phyloP scores from a whole-genome alignment of 202 grass and related monocot genomes.

The Setaria viridis region DNA sequence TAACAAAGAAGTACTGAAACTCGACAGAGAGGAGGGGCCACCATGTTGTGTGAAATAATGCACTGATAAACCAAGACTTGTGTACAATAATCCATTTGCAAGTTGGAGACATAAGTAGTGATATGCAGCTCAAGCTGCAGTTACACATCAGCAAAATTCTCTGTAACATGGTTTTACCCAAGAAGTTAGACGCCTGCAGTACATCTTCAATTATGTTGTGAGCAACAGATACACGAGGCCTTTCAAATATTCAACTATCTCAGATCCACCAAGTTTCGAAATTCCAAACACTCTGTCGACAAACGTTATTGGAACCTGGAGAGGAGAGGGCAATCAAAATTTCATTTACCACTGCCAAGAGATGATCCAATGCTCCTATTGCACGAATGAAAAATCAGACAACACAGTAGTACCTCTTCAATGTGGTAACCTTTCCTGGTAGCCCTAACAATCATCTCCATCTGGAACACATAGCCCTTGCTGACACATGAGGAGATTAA shows the following conservation, averaged over 20 bases:
- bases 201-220: conserved; percentile 61
- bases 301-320: conserved; percentile 45
- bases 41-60: neutral
- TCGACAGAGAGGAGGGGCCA: neutral
- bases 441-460: conserved; percentile 99
- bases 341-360: conserved; percentile 13
- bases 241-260: conserved; percentile 97
- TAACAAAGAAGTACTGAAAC: neutral
- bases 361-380: neutral
- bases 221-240: conserved; percentile 86
- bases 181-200: neutral
- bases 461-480: conserved; percentile 98
- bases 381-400: neutral
- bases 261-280: conserved; percentile 95
- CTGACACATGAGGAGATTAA: conserved; percentile 91
- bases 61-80: neutral
- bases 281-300: conserved; percentile 32
- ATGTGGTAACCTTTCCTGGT: conserved; percentile 83
- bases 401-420: conserved; percentile 62
- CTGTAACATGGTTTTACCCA: conserved; percentile 18
- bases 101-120: neutral
- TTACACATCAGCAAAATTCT: conserved; percentile 24
- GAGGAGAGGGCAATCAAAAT: neutral
- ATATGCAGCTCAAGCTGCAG: conserved; percentile 9
- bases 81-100: neutral